Percentiles rank a stretch among this genome's conserved stretches.
Evolutionary conservation across 2,329 filamentous ascomycete genomes (phyloP).

Genomic region (Helotiales sp.): DNA sequence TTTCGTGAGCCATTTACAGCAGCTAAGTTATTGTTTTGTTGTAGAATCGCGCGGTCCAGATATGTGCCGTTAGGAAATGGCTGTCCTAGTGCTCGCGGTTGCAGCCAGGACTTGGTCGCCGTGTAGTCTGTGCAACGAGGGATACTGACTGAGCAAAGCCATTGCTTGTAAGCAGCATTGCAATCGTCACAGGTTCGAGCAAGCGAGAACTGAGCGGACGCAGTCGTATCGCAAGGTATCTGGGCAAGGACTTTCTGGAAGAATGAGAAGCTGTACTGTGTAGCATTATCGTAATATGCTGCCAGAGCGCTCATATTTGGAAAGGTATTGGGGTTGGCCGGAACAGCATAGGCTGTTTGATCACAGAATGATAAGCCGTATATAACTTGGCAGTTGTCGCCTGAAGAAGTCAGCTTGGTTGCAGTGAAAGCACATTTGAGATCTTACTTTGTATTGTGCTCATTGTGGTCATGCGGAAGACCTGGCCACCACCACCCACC

Average conservation of each 20-base stretch:
- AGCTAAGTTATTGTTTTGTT: slow-evolving; percentile 19
- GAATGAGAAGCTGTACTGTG: slow-evolving; percentile 66
- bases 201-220: slow-evolving; percentile 78
- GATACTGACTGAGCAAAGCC: slow-evolving; percentile 92
- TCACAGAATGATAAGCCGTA: slow-evolving; percentile 88
- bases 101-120: slow-evolving; percentile 47
- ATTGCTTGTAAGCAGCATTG: slow-evolving; percentile 79
- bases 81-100: slow-evolving; percentile 70
- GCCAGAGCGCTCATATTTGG: slow-evolving; percentile 62
- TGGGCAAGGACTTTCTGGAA: slow-evolving; percentile 84
- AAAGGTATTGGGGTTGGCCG: slow-evolving; percentile 68
- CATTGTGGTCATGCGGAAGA: slow-evolving; percentile 74
- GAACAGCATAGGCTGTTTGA: slow-evolving; percentile 87
- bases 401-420: slow-evolving; percentile 39
- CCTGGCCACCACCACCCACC: slow-evolving; percentile 71
- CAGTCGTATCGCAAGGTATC: slow-evolving; percentile 77
- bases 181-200: slow-evolving; percentile 76
- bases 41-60: slow-evolving; percentile 42
- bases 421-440: background rate
- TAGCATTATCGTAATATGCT: slow-evolving; percentile 76
- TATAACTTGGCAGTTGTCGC: slow-evolving; percentile 81
- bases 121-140: slow-evolving; percentile 88
- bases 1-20: slow-evolving; percentile 63
- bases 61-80: slow-evolving; percentile 68
- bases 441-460: slow-evolving; percentile 71